phyloP scores from a whole-genome alignment of 805 yeast genomes.

The Barnettozyma pratensis region DNA sequence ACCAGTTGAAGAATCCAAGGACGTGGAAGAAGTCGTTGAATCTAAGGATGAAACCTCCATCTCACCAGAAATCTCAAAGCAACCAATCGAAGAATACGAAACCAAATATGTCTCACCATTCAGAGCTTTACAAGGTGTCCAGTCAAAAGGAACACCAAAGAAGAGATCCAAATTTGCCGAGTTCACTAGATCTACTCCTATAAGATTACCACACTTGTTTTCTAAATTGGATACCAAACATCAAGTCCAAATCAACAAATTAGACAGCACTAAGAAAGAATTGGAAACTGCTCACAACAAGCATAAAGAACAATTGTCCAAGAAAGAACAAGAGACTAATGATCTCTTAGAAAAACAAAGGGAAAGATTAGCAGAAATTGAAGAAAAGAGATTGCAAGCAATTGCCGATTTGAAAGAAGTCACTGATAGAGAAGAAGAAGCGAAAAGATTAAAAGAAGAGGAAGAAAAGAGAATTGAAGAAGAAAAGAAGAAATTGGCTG shows the following conservation, averaged over 20 bases:
- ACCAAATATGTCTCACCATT: constrained; percentile 12
- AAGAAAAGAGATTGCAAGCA: constrained; percentile 8
- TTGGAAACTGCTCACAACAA: constrained; percentile 1
- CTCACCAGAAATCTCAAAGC: background rate
- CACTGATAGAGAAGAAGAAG: constrained; percentile 6
- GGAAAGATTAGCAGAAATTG: constrained; percentile 5
- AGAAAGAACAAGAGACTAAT: background rate
- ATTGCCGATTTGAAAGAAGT: constrained; percentile 6
- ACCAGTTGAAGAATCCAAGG: too few species aligned
- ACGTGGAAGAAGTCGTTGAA: background rate
- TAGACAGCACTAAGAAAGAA: constrained; percentile 5
- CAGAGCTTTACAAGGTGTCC: constrained; percentile 1
- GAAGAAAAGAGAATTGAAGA: constrained; percentile 2
- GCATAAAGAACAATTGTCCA: constrained; percentile 7
- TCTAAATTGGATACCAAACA: constrained; percentile 8
- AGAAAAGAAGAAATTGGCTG: constrained; percentile 1
- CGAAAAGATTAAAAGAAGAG: constrained; percentile 1
- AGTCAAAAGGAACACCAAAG: background rate
- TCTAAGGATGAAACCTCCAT: background rate
- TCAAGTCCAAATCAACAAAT: constrained; percentile 1
- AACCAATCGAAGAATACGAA: constrained; percentile 1
- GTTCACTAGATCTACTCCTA: background rate
- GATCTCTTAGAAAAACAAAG: constrained; percentile 4
- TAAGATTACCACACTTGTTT: constrained; percentile 5
- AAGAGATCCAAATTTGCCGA: background rate